Percentiles rank a stretch among this genome's conserved stretches.
Conservation (phyloP, 176 grass and related monocot genomes). For the Aegilops bicornis region DNA sequence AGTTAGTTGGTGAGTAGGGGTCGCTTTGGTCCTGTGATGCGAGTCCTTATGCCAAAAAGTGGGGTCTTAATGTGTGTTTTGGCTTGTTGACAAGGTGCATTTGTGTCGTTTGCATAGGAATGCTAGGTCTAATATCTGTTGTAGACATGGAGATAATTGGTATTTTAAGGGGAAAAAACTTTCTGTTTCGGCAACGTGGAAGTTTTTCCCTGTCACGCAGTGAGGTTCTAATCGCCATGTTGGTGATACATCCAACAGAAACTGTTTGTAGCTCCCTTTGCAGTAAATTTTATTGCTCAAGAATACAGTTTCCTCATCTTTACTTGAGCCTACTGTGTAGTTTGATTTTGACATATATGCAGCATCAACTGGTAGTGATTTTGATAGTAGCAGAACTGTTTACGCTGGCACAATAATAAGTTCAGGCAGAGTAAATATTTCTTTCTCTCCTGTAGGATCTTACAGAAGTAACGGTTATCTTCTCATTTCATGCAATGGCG, state of each 20-base stretch:
- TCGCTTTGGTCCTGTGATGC: background rate
- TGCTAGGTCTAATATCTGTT: background rate
- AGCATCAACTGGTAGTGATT: slow-evolving; percentile 1
- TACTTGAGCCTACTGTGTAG: background rate
- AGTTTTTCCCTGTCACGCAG: background rate
- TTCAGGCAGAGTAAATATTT: slow-evolving; percentile 23
- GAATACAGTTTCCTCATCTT: slow-evolving; percentile 22
- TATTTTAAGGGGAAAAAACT: background rate
- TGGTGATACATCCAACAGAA: background rate
- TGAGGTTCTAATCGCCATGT: slow-evolving; percentile 3
- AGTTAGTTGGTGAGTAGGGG: background rate
- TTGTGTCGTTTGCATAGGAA: slow-evolving; percentile 18
- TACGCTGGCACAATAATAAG: background rate
- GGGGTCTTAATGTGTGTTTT: slow-evolving; percentile 6
- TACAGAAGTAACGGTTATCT: slow-evolving; percentile 93
- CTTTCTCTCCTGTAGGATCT: slow-evolving; percentile 50
- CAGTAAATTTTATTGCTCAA: slow-evolving; percentile 8
- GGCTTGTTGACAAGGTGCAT: slow-evolving; percentile 3
- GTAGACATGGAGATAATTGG: background rate
- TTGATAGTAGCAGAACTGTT: slow-evolving; percentile 6
- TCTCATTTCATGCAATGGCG: slow-evolving; percentile 86
- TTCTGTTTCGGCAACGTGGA: background rate
- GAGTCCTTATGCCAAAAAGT: slow-evolving; percentile 1
- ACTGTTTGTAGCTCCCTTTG: background rate
- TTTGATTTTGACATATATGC: slow-evolving; percentile 17